Evolutionary conservation across 495 filamentous ascomycete genomes (phyloP).

Genomic region (Xanthoparmelia taractica): DNA sequence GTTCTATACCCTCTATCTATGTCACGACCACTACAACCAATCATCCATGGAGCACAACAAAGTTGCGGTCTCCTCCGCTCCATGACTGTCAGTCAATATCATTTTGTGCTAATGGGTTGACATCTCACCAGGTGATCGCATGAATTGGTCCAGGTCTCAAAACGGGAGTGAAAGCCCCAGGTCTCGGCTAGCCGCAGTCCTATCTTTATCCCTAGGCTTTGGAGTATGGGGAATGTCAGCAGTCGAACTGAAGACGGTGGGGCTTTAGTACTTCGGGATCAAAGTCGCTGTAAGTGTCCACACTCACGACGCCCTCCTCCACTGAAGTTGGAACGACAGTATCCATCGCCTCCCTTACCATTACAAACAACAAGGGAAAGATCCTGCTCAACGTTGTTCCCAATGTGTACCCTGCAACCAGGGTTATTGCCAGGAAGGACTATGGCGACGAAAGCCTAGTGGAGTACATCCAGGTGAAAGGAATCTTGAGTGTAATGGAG

Average conservation of each 20-base stretch:
- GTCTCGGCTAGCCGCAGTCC: slow-evolving; percentile 5
- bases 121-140: neutral
- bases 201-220: neutral
- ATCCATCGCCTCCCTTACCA: slow-evolving; percentile 69
- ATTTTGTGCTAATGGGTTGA: neutral
- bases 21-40: neutral
- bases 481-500: neutral
- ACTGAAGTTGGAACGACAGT: slow-evolving; percentile 44
- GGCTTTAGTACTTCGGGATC: slow-evolving; percentile 78
- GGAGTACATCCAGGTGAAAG: slow-evolving; percentile 81
- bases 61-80: neutral
- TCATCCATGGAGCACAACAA: neutral
- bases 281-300: slow-evolving; percentile 63
- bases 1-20: neutral
- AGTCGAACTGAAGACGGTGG: slow-evolving; percentile 85
- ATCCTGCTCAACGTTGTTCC: slow-evolving; percentile 70
- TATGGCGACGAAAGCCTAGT: slow-evolving; percentile 64
- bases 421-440: slow-evolving; percentile 69
- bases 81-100: neutral
- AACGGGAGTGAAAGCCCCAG: neutral
- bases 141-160: neutral
- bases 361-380: slow-evolving; percentile 69
- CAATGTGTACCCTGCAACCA: slow-evolving; percentile 80
- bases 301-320: neutral
- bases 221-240: slow-evolving; percentile 79